Percentiles rank a stretch among this genome's conserved stretches.
phyloP scores from a whole-genome alignment of 306 rosid genomes.

The Pterocarpus macrocarpus region DNA sequence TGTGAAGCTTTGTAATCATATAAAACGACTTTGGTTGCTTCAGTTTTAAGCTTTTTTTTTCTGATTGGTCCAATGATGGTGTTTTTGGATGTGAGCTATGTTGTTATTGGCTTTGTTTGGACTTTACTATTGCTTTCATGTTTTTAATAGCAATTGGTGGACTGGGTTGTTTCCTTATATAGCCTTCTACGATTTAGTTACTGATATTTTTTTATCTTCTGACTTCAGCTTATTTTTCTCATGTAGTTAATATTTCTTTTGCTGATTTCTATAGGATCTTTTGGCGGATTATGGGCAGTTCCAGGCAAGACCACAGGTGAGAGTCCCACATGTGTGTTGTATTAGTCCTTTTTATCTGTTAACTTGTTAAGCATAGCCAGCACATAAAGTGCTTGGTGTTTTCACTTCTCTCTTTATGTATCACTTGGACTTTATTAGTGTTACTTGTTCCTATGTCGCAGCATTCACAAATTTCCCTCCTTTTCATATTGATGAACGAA shows the following conservation, averaged over 20 bases:
- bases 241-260: conserved; percentile 40
- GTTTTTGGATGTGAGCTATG: conserved; percentile 21
- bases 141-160: conserved; percentile 8
- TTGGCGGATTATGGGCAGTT: conserved; percentile 75
- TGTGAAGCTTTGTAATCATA: conserved; percentile 14
- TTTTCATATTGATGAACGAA: conserved; percentile 84
- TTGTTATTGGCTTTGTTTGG: neutral
- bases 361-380: neutral
- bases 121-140: conserved; percentile 23
- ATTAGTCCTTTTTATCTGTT: conserved; percentile 8
- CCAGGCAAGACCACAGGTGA: conserved; percentile 74
- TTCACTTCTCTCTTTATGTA: neutral
- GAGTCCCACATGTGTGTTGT: conserved; percentile 34
- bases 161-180: neutral
- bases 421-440: conserved; percentile 23
- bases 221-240: conserved; percentile 11
- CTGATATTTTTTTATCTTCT: neutral
- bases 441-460: conserved; percentile 47
- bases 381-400: neutral
- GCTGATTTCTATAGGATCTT: conserved; percentile 62
- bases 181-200: neutral
- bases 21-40: neutral
- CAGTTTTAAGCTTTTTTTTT: conserved; percentile 24
- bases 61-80: conserved; percentile 15
- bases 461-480: conserved; percentile 75